Evolutionary conservation across 768 basidiomycete species (phyloP).

Genomic region (Daedaleopsis nitida): DNA sequence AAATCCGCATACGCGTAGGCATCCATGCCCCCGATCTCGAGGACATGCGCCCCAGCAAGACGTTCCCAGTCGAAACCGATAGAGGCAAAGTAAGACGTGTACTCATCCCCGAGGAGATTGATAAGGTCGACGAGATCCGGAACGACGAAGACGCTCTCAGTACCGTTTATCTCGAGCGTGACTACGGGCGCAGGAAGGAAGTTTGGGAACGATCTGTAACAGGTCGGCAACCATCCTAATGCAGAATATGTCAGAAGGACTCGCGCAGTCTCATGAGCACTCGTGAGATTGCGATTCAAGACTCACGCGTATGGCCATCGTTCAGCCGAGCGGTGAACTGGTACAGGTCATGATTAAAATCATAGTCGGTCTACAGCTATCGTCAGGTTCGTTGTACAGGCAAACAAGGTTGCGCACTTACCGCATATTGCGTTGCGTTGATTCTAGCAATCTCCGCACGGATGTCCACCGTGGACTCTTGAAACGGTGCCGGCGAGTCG

Average conservation of each 20-base stretch:
- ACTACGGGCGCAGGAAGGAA: conserved; percentile 59
- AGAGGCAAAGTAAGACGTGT: conserved; percentile 46
- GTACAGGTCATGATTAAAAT: conserved; percentile 61
- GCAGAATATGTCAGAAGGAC: not conserved
- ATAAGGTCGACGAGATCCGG: conserved; percentile 58
- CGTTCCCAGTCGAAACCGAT: conserved; percentile 60
- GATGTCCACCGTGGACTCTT: conserved; percentile 56
- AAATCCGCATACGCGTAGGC: conserved; percentile 57
- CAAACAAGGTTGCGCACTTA: conserved; percentile 21
- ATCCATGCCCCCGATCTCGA: conserved; percentile 54
- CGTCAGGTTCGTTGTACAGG: not conserved
- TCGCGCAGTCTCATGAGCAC: no score
- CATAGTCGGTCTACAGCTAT: conserved; percentile 57
- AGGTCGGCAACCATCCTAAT: conserved; percentile 57
- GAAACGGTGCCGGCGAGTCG: conserved; percentile 38
- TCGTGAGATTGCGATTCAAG: no score
- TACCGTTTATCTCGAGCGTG: conserved; percentile 49
- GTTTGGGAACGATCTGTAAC: conserved; percentile 49
- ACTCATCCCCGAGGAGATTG: conserved; percentile 45
- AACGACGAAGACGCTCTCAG: conserved; percentile 48
- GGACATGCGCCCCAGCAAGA: conserved; percentile 59
- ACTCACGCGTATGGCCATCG: conserved; percentile 65
- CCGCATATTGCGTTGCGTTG: conserved; percentile 48
- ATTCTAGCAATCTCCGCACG: conserved; percentile 50
- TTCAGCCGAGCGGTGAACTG: conserved; percentile 58